Base-by-base conservation (phyloP, 805 yeast species). In the Blastobotrys terrestris region DNA sequence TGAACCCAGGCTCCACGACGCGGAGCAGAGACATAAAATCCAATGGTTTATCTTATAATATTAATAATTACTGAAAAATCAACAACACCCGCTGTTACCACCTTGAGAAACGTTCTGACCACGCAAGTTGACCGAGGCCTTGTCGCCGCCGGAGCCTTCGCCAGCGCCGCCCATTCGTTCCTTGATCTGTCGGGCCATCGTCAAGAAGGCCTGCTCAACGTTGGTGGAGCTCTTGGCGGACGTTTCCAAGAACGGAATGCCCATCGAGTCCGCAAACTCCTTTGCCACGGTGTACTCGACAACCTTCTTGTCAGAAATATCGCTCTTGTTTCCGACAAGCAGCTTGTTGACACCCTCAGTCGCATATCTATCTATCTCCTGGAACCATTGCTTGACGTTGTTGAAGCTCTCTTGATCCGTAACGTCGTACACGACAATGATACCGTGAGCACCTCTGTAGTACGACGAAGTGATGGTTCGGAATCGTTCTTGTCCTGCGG, bases 381-480 rank as follows among this genome's bases (percentile, higher is more conserved):
- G 97, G 71, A 92, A 78, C 99, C 99, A 92, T 74, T 90, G 96
- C 74, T 90, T 91, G 63, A 92, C 97, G 69, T 94, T 90, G 73
- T 89, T 88, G 77, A 92, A 92, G 50, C 73, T 66, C 59, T 74
- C 75, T 73, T 89, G 97, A 72, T 94, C 98, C 50, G 99, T 94
- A 46, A 94, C 97, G 68, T 92, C 99, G 71, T 94, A 92, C 50
- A 92, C 99, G 63, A 92, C 92, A 64, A 92, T 94, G 70, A 92
- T 94, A 56, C 99, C 99, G 68, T 92, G 98, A 11, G 98, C 97
- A 53, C 99, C 99, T 71, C 99, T 85, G 77, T 92, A 92, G 75
- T 92, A 92, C 14, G 97, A 88, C 13, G 97, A 87, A 11, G 98
- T 94, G 73, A 92, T 92, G 49, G 99, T 94, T 74, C 98, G 84